phyloP scores from a whole-genome alignment of 441 rosid species.

The Gossypium lobatum region DNA sequence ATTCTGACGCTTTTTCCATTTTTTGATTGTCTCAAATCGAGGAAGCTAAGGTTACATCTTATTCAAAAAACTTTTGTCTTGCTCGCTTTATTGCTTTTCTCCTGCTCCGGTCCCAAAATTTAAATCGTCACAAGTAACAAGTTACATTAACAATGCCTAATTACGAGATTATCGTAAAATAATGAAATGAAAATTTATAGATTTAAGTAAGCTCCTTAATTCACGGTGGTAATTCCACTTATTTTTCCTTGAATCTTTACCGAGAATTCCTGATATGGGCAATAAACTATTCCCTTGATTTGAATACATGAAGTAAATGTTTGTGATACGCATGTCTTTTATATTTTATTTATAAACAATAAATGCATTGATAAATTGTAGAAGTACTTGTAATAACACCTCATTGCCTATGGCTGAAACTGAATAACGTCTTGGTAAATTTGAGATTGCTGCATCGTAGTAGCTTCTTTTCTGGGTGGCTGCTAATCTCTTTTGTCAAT shows the following conservation, averaged over 20 bases:
- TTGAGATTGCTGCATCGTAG: background rate
- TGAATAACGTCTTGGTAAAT: background rate
- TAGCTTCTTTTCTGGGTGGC: background rate
- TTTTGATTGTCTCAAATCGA: background rate
- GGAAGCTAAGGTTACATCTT: constrained; percentile 10
- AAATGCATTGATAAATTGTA: background rate
- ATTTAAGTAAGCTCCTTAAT: background rate
- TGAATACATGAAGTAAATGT: background rate
- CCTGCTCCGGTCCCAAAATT: constrained; percentile 9
- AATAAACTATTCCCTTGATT: background rate
- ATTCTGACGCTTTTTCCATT: background rate
- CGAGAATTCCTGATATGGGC: background rate
- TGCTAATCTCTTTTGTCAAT: background rate
- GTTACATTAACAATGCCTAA: background rate
- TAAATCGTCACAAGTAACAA: background rate
- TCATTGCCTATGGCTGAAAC: background rate
- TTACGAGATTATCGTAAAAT: background rate
- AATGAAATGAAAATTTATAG: background rate
- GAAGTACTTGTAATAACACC: background rate
- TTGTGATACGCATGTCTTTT: background rate
- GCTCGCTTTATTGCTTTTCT: constrained; percentile 21
- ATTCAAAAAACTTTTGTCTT: constrained; percentile 2
- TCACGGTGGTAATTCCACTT: background rate
- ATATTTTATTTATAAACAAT: background rate
- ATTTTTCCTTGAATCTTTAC: background rate